Evolutionary conservation across 2,329 filamentous ascomycete genomes (phyloP).

Genomic region (Sclerotinia glacialis): DNA sequence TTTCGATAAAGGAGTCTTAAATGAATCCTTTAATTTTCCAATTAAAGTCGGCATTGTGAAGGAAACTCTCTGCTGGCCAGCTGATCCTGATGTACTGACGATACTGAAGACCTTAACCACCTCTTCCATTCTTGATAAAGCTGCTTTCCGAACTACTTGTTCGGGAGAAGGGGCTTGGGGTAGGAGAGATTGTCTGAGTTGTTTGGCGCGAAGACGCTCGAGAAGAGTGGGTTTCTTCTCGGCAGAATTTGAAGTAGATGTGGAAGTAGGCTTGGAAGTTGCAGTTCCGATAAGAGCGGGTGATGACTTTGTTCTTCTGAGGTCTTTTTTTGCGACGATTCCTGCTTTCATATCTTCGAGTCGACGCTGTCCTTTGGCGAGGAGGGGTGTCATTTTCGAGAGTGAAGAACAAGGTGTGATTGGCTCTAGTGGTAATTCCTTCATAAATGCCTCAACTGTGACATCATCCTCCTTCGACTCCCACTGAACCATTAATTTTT

Average conservation of each 20-base stretch:
- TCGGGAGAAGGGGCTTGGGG: conserved; percentile 49
- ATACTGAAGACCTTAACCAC: conserved; percentile 66
- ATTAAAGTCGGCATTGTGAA: conserved; percentile 64
- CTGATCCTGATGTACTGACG: conserved; percentile 54
- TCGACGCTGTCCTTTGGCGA: conserved; percentile 65
- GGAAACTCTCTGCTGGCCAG: conserved; percentile 56
- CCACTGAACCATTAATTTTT: conserved; percentile 51
- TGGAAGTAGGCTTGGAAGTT: conserved; percentile 20
- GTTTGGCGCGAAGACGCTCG: conserved; percentile 72
- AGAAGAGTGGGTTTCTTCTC: conserved; percentile 62
- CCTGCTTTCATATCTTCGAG: conserved; percentile 66
- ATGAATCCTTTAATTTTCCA: conserved; percentile 65
- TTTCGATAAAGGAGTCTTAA: conserved; percentile 47
- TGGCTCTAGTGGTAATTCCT: conserved; percentile 53
- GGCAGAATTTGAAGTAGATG: conserved; percentile 27
- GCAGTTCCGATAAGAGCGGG: conserved; percentile 6
- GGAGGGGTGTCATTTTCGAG: conserved; percentile 53
- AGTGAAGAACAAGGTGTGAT: conserved; percentile 53
- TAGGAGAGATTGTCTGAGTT: conserved; percentile 50
- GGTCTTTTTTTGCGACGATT: conserved; percentile 52
- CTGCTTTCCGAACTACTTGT: conserved; percentile 59
- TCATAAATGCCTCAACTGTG: conserved; percentile 47
- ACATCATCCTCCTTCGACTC: conserved; percentile 29
- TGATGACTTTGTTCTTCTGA: conserved; percentile 41
- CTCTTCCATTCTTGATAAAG: conserved; percentile 66